Evolutionary conservation across 345 rosid species (phyloP).

Genomic region (Eucalyptus pauciflora): DNA sequence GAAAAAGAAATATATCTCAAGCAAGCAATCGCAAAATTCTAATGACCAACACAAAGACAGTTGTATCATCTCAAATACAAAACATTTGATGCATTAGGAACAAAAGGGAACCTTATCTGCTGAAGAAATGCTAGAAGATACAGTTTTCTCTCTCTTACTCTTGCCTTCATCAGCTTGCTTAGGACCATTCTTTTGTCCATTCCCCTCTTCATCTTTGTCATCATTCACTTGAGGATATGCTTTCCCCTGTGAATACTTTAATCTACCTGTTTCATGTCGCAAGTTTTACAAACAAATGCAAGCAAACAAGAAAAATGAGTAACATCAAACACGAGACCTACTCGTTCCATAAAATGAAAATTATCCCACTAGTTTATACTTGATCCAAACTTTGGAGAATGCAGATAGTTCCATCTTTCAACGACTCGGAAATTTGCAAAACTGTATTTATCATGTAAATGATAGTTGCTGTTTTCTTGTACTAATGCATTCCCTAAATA

Average conservation of each 20-base stretch:
- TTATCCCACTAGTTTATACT: not conserved
- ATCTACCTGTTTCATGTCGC: not conserved
- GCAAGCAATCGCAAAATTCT: not conserved
- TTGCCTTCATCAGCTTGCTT: slow-evolving; percentile 26
- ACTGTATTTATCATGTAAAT: not conserved
- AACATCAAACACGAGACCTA: not conserved
- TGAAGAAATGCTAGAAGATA: slow-evolving; percentile 16
- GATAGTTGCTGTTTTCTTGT: not conserved
- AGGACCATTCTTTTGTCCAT: slow-evolving; percentile 9
- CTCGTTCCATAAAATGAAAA: not conserved
- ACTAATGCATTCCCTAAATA: not conserved
- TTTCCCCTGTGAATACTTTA: slow-evolving; percentile 32
- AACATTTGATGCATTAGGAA: not conserved
- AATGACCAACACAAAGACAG: not conserved
- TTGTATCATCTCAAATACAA: not conserved
- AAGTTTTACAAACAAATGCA: not conserved
- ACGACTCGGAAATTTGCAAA: slow-evolving; percentile 6
- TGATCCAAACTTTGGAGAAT: not conserved
- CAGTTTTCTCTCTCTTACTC: slow-evolving; percentile 34
- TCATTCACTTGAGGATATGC: slow-evolving; percentile 14
- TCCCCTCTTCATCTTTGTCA: slow-evolving; percentile 27
- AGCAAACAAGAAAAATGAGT: not conserved
- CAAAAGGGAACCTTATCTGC: slow-evolving; percentile 36
- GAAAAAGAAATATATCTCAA: not conserved
- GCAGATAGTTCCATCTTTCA: not conserved